These are phyloP conservation scores for Urochloa ruziziensis DNA, from an alignment of 176 grass and related monocot genomes.

Conservation along the genomic window DNA sequence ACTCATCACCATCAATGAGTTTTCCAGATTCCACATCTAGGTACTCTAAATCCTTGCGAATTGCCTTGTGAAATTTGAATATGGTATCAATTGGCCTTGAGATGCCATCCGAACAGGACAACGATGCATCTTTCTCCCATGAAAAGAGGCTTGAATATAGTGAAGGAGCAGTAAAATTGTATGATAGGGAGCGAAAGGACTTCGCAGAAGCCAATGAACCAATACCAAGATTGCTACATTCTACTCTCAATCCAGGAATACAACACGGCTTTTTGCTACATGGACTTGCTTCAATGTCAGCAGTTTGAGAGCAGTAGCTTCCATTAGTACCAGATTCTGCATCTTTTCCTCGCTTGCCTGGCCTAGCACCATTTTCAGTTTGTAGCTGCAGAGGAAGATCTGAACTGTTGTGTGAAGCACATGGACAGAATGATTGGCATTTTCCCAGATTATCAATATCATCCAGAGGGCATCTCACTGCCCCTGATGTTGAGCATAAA, in stretches of 20 bases:
- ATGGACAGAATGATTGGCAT: slow-evolving; percentile 59
- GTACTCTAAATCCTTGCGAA: slow-evolving; percentile 92
- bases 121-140: slow-evolving; percentile 65
- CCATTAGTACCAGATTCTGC: slow-evolving; percentile 47
- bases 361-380: slow-evolving; percentile 44
- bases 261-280: slow-evolving; percentile 70
- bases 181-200: slow-evolving; percentile 48
- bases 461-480: slow-evolving; percentile 35
- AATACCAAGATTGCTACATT: slow-evolving; percentile 51
- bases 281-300: slow-evolving; percentile 37
- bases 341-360: slow-evolving; percentile 54
- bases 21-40: slow-evolving; percentile 91
- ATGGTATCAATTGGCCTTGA: slow-evolving; percentile 92
- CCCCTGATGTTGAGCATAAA: slow-evolving; percentile 63
- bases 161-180: slow-evolving; percentile 67
- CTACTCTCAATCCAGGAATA: slow-evolving; percentile 86
- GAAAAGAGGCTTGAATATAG: slow-evolving; percentile 90
- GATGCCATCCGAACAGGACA: slow-evolving; percentile 52
- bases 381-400: slow-evolving; percentile 23
- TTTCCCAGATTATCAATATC: slow-evolving; percentile 51
- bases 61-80: slow-evolving; percentile 99
- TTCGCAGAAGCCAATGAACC: slow-evolving; percentile 51
- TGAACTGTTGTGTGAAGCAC: slow-evolving; percentile 48
- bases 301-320: slow-evolving; percentile 35
- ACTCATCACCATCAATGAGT: slow-evolving; percentile 78